These are phyloP conservation scores for Arctium lappa DNA, from an alignment of 129 eudicot species.

Conservation along the genomic window DNA sequence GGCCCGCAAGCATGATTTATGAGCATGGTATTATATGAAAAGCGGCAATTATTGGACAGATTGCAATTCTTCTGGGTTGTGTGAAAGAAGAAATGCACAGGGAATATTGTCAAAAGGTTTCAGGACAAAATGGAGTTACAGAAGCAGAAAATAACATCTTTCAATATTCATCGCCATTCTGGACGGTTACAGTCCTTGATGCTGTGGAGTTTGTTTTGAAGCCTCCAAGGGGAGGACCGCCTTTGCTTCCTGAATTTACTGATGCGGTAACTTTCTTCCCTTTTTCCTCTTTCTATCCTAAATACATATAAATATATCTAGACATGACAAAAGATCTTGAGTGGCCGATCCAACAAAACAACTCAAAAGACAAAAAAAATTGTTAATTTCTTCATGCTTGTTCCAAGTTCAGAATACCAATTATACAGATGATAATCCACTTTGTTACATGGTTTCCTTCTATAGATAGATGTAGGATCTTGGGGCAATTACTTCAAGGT, in stretches of 20 bases:
- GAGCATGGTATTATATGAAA: slow-evolving; percentile 3
- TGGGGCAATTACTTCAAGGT: neutral
- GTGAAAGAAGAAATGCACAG: slow-evolving; percentile 63
- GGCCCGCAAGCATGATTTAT: slow-evolving; percentile 13
- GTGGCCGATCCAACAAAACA: too few species aligned
- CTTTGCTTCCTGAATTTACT: slow-evolving; percentile 70
- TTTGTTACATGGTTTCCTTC: neutral
- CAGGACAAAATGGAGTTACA: slow-evolving; percentile 24
- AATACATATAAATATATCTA: neutral
- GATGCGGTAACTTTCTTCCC: slow-evolving; percentile 61
- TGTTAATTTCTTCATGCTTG: neutral
- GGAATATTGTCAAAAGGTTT: slow-evolving; percentile 40
- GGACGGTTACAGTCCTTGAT: slow-evolving; percentile 66
- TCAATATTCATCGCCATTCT: slow-evolving; percentile 41
- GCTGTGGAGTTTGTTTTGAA: slow-evolving; percentile 75
- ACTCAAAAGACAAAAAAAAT: too few species aligned
- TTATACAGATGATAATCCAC: neutral
- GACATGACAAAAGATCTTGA: neutral
- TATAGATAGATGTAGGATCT: neutral
- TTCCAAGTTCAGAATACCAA: neutral
- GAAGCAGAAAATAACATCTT: slow-evolving; percentile 20
- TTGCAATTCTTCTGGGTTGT: slow-evolving; percentile 73
- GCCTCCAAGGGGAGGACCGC: slow-evolving; percentile 93
- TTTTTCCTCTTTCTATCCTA: neutral
- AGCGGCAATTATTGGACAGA: slow-evolving; percentile 41